Evolutionary conservation across 176 grass and related monocot species (phyloP).

Genomic region (Rhynchospora pubera): DNA sequence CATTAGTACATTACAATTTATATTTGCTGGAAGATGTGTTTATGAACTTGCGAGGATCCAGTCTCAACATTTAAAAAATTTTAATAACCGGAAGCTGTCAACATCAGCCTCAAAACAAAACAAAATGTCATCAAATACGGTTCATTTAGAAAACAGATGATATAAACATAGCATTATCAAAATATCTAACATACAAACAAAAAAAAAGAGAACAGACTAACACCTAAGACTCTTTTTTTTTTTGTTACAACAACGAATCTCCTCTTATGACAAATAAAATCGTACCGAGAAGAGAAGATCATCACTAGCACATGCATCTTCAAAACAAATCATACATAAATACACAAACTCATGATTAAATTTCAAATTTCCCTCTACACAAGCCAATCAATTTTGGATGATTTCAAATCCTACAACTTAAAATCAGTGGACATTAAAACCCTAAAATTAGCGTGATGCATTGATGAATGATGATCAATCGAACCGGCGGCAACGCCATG

Average conservation of each 20-base stretch:
- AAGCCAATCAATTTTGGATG: not conserved
- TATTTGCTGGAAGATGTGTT: not conserved
- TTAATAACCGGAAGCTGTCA: not conserved
- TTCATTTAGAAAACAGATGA: not conserved
- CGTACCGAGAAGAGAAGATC: slow-evolving; percentile 15
- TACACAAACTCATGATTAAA: not conserved
- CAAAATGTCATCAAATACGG: not conserved
- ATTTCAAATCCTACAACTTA: not conserved
- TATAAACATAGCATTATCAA: slow-evolving; percentile 7
- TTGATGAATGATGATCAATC: slow-evolving; percentile 39
- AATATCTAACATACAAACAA: slow-evolving; percentile 20
- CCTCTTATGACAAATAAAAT: slow-evolving; percentile 22
- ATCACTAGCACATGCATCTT: not conserved
- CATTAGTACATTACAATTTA: not conserved
- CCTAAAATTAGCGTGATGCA: not conserved
- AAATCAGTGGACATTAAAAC: not conserved
- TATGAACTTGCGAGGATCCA: not conserved
- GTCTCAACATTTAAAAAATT: not conserved
- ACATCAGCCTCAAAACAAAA: not conserved
- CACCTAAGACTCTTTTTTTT: not conserved
- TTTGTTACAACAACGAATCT: slow-evolving; percentile 14
- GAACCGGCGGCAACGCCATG: slow-evolving; percentile 68
- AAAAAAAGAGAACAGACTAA: not conserved
- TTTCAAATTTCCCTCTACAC: slow-evolving; percentile 15
- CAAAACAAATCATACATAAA: not conserved